A percentile compares a stretch with the other conserved stretches of the same genome.
phyloP scores from a whole-genome alignment of 2,329 filamentous ascomycete species.

The Aspergillus sergii region DNA sequence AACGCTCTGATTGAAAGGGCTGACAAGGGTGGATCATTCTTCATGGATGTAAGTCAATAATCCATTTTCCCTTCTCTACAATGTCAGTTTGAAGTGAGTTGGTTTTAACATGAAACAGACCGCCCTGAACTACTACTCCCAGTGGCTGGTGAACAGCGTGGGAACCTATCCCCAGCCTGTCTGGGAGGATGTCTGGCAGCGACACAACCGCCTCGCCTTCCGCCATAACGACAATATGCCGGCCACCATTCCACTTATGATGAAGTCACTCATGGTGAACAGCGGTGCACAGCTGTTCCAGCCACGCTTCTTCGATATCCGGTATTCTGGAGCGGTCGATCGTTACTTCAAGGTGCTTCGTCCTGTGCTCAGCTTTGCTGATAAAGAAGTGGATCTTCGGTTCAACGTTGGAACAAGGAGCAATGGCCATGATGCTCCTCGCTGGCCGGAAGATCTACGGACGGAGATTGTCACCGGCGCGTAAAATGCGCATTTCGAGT shows the following conservation, averaged over 20 bases:
- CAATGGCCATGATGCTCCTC: constrained; percentile 53
- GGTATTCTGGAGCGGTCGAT: constrained; percentile 35
- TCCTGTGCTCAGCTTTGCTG: constrained; percentile 47
- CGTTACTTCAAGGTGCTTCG: constrained; percentile 44
- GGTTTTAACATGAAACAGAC: background rate
- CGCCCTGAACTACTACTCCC: constrained; percentile 14
- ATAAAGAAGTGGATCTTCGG: constrained; percentile 42
- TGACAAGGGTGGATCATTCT: constrained; percentile 6
- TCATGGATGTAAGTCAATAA: constrained; percentile 1
- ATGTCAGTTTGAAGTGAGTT: background rate
- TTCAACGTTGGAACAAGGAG: constrained; percentile 55
- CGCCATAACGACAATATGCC: constrained; percentile 55
- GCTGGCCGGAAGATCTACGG: constrained; percentile 50
- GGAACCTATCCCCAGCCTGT: constrained; percentile 6
- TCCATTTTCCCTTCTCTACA: background rate
- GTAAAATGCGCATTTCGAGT: background rate
- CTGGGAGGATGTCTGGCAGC: constrained; percentile 53
- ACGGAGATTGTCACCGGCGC: constrained; percentile 1
- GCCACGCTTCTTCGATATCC: constrained; percentile 52
- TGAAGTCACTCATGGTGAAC: constrained; percentile 35
- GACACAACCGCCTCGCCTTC: constrained; percentile 50
- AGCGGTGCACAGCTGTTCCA: constrained; percentile 47
- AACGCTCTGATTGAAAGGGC: constrained; percentile 2
- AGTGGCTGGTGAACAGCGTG: constrained; percentile 12
- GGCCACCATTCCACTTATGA: constrained; percentile 44